These are phyloP conservation scores for Talaromyces rugulosus DNA, from an alignment of 2,329 filamentous ascomycete species.

Conservation along the genomic window DNA sequence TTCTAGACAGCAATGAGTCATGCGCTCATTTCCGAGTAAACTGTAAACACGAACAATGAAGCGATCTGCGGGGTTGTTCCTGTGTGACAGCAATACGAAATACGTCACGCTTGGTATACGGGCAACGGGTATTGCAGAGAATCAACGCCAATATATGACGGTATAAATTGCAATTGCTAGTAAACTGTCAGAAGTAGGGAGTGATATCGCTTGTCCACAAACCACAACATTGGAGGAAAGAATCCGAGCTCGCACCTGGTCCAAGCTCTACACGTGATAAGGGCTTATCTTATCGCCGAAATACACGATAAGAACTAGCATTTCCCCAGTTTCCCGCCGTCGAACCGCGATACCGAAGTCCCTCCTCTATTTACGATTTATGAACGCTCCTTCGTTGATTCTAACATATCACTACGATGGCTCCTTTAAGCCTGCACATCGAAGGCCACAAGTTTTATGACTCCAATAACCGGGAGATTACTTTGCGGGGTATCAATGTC, in stretches of 20 bases:
- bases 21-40: neutral
- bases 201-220: neutral
- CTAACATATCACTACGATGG: slow-evolving; percentile 51
- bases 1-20: slow-evolving; percentile 22
- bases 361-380: neutral
- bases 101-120: neutral
- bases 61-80: neutral
- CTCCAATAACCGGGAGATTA: slow-evolving; percentile 73
- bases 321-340: neutral
- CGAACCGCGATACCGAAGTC: too few relatives aligned
- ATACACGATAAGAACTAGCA: neutral
- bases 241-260: neutral
- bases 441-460: slow-evolving; percentile 85
- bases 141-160: too few relatives aligned
- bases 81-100: neutral
- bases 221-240: neutral
- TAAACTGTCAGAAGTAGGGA: too few relatives aligned
- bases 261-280: neutral
- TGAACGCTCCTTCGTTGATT: neutral
- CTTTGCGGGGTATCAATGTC: slow-evolving; percentile 89
- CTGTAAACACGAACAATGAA: neutral
- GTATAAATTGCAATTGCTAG: too few relatives aligned
- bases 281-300: neutral
- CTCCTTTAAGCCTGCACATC: slow-evolving; percentile 71
- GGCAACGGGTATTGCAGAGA: neutral